Evolutionary conservation across 805 yeast species (phyloP), one percentile per base, ranked within the genome.

Genomic region (Isabelozyma rhagii): DNA sequence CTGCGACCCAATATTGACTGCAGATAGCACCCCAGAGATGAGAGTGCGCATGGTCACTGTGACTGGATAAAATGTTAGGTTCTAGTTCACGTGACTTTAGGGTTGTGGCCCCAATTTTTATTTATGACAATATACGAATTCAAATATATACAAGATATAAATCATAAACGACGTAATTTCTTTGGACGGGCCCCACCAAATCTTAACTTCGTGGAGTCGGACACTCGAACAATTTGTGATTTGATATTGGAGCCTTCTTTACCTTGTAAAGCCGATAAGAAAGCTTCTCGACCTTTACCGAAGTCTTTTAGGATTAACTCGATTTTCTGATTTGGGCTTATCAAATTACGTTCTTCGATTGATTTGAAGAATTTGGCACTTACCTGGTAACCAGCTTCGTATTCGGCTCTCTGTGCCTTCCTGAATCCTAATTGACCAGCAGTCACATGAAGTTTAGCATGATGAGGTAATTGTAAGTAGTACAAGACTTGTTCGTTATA

Each of bases 181-280:
- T 93, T 96, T 17, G 96, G 78, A 60, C 94, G 82, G 44, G 81
- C 85, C 77, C 98, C 98, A 77, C 99, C 99, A 62, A 89, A 89
- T 69, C 88, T 87, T 74, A 93, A 78, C 50, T 81, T 81, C 5
- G 99, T 90, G 55, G 79, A 77, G 61, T 93, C 98, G 45, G 87
- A 79, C 31, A 93, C 72, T 60, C 91, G 82, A 34, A 80, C 78
- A 39, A 94, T 79, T 48, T 80, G 75, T n/a, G 79, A 77, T 62
- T 89, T 80, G 39, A 94, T 74, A 31, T 74, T 68, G 41, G 77
- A 69, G 47, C 97, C 97, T 74, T 93, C 98, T 64, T 87, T 88
- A 58, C 97, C 97, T 59, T 82, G 82, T 55, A 93, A 78, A 1
- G 96, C 96, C 47, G 84, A 85, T 49, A 83, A 71, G 57, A 94